phyloP scores from a whole-genome alignment of 2,329 filamentous ascomycete genomes.

The Penicillium digitatum region DNA sequence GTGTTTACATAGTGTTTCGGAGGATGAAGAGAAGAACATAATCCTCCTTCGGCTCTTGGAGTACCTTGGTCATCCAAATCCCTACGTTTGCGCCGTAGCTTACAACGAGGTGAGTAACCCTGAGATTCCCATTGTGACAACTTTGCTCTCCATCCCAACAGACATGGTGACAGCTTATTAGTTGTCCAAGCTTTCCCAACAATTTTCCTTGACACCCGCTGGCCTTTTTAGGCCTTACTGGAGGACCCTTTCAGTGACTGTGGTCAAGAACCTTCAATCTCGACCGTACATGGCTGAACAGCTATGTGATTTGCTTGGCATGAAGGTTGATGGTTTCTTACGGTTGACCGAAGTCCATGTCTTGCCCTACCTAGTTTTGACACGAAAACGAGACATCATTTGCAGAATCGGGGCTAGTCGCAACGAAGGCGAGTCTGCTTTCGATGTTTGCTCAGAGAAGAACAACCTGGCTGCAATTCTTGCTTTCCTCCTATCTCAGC shows the following conservation, averaged over 20 bases:
- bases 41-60: slow-evolving; percentile 79
- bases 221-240: slow-evolving; percentile 83
- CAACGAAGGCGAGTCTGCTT: slow-evolving; percentile 49
- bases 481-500: slow-evolving; percentile 55
- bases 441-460: slow-evolving; percentile 60
- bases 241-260: slow-evolving; percentile 75
- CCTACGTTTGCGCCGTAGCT: slow-evolving; percentile 72
- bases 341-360: slow-evolving; percentile 73
- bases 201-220: slow-evolving; percentile 58
- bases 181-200: slow-evolving; percentile 68
- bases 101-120: slow-evolving; percentile 65
- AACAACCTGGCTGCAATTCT: slow-evolving; percentile 58
- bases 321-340: slow-evolving; percentile 70
- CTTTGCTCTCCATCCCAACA: not conserved
- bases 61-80: slow-evolving; percentile 79
- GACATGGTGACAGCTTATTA: slow-evolving; percentile 27
- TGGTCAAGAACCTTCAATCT: slow-evolving; percentile 74
- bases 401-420: slow-evolving; percentile 72
- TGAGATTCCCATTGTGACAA: not conserved
- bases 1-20: slow-evolving; percentile 55
- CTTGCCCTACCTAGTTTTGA: slow-evolving; percentile 79
- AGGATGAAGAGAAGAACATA: slow-evolving; percentile 80
- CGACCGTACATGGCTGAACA: slow-evolving; percentile 78
- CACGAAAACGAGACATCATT: slow-evolving; percentile 72
- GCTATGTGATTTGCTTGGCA: slow-evolving; percentile 75